phyloP scores from a whole-genome alignment of 2,329 filamentous ascomycete genomes.

The Herpotrichia juniperi region DNA sequence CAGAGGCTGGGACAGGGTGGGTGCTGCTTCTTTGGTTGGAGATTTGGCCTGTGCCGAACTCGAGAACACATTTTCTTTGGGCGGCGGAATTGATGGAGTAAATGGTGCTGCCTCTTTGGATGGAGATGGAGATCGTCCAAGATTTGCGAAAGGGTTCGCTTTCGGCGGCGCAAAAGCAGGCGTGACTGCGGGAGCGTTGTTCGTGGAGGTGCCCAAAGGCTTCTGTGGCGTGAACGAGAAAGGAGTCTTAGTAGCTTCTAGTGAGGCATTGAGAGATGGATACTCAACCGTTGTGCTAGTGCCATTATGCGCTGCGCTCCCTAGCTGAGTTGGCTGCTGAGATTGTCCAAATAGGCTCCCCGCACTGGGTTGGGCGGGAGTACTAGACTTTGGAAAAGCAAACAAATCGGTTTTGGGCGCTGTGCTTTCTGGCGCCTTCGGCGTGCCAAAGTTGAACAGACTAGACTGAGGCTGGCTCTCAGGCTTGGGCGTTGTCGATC shows the following conservation, averaged over 20 bases:
- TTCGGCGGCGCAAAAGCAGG: background rate
- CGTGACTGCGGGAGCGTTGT: background rate
- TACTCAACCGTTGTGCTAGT: background rate
- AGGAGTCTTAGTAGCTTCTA: background rate
- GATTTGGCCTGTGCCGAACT: background rate
- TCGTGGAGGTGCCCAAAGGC: background rate
- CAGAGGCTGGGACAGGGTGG: no score
- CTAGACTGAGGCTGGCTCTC: background rate
- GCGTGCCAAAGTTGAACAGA: background rate
- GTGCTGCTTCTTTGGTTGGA: background rate
- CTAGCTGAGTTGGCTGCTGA: background rate
- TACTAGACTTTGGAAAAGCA: background rate
- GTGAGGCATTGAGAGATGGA: background rate
- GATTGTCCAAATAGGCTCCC: background rate
- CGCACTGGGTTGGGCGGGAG: background rate
- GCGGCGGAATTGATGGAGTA: background rate
- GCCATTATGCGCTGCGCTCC: background rate
- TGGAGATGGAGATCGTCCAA: constrained; percentile 1
- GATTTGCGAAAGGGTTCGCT: background rate
- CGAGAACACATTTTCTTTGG: background rate
- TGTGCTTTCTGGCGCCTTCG: background rate
- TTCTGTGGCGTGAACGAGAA: background rate
- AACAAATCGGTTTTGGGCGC: background rate
- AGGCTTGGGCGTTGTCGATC: background rate
- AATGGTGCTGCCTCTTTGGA: background rate